These are phyloP conservation scores for Phytophthora idaei DNA, from an alignment of 352 stramenopile genomes.

Conservation along the genomic window DNA sequence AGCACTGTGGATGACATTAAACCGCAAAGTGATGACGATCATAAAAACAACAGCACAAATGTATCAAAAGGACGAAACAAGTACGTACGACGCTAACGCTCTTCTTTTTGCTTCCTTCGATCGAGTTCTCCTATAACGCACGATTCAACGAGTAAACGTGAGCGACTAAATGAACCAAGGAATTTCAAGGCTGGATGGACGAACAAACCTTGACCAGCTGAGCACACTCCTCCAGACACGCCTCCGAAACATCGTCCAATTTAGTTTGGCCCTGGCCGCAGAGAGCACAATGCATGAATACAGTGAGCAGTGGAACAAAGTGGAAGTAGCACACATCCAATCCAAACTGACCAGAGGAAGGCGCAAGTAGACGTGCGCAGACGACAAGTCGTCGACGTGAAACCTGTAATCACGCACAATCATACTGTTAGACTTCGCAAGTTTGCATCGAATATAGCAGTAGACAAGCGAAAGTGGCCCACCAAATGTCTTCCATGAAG, in stretches of 20 bases:
- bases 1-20: slow-evolving; percentile 59
- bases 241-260: slow-evolving; percentile 79
- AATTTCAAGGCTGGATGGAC: background rate
- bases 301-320: background rate
- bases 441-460: background rate
- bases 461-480: background rate
- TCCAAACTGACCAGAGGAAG: slow-evolving; percentile 75
- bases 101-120: slow-evolving; percentile 94
- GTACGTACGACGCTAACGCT: slow-evolving; percentile 77
- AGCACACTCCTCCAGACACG: slow-evolving; percentile 88
- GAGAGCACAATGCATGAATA: background rate
- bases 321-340: slow-evolving; percentile 1
- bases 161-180: background rate
- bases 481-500: slow-evolving; percentile 95
- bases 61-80: background rate
- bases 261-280: slow-evolving; percentile 60
- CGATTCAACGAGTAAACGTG: background rate
- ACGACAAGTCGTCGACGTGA: slow-evolving; percentile 98
- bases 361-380: slow-evolving; percentile 98
- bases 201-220: slow-evolving; percentile 89
- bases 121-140: slow-evolving; percentile 86
- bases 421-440: background rate
- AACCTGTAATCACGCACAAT: slow-evolving; percentile 67
- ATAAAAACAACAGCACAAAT: background rate
- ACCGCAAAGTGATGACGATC: background rate